phyloP scores from a whole-genome alignment of 73 alveolate genomes.

The Paramecium tetraurelia region DNA sequence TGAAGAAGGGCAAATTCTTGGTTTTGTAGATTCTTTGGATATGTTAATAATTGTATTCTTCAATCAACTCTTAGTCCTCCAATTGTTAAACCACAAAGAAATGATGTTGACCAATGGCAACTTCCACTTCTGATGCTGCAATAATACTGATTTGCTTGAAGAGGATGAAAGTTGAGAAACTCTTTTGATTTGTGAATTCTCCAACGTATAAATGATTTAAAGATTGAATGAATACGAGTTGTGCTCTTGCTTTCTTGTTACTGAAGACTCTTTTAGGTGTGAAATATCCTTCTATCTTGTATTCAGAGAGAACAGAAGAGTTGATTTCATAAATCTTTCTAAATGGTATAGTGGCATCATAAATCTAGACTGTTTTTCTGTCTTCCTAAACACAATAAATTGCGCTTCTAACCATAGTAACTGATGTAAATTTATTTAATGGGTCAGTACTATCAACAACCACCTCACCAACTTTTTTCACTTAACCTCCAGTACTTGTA shows the following conservation, averaged over 20 bases:
- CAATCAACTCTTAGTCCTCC: neutral
- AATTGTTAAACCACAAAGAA: slow-evolving; percentile 25
- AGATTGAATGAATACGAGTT: neutral
- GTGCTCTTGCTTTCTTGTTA: neutral
- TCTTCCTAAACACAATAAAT: neutral
- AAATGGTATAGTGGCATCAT: neutral
- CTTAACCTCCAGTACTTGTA: neutral
- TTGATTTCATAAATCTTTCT: neutral
- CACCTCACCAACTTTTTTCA: neutral
- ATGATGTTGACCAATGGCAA: neutral
- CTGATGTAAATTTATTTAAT: neutral
- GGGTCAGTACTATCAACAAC: neutral
- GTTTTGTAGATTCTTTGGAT: neutral
- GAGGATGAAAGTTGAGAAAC: neutral
- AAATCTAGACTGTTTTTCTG: neutral
- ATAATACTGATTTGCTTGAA: neutral
- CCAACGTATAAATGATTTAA: neutral
- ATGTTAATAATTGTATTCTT: slow-evolving; percentile 3
- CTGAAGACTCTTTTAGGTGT: slow-evolving; percentile 20
- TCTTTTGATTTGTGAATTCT: neutral
- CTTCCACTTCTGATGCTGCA: neutral
- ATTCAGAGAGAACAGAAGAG: neutral
- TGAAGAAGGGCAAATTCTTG: neutral
- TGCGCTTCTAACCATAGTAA: neutral
- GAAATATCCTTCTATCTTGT: neutral